phyloP scores from a whole-genome alignment of 805 yeast genomes.

The Wickerhamiella lipophila region DNA sequence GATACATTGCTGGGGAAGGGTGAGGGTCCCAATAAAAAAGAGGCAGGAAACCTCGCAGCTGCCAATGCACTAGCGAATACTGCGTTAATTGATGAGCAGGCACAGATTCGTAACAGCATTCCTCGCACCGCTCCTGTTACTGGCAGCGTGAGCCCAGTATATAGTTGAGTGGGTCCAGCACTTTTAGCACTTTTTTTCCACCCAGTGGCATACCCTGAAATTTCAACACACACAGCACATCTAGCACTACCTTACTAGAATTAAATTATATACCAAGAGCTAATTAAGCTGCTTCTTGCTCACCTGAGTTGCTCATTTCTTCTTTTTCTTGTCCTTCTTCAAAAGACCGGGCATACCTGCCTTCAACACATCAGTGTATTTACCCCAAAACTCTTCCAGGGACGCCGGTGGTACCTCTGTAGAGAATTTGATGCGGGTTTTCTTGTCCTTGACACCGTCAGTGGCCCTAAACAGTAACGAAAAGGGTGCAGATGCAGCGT shows the following conservation, averaged over 20 bases:
- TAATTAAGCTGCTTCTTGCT: no score
- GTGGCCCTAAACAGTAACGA: slow-evolving; percentile 59
- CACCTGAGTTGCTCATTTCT: no score
- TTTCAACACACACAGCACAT: no score
- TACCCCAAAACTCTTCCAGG: slow-evolving; percentile 64
- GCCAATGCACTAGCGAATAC: slow-evolving; percentile 5
- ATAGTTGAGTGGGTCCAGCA: no score
- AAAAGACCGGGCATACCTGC: slow-evolving; percentile 61
- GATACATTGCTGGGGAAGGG: slow-evolving; percentile 1
- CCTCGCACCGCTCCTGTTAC: slow-evolving; percentile 5
- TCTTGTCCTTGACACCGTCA: slow-evolving; percentile 41
- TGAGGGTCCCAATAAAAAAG: slow-evolving; percentile 1
- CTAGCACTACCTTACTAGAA: neutral
- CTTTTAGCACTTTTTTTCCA: no score
- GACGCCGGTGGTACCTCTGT: slow-evolving; percentile 55
- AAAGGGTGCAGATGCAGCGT: slow-evolving; percentile 30
- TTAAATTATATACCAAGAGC: neutral
- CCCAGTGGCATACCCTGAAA: no score
- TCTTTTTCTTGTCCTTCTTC: slow-evolving; percentile 71
- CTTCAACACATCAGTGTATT: slow-evolving; percentile 57
- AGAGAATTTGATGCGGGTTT: slow-evolving; percentile 46
- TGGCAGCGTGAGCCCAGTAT: neutral
- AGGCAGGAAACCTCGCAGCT: slow-evolving; percentile 11
- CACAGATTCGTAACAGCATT: neutral
- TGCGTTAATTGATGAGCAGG: slow-evolving; percentile 7